These are phyloP conservation scores for Pseudonitzschia delicatissima DNA, from an alignment of 108 stramenopile species.

Conservation along the genomic window DNA sequence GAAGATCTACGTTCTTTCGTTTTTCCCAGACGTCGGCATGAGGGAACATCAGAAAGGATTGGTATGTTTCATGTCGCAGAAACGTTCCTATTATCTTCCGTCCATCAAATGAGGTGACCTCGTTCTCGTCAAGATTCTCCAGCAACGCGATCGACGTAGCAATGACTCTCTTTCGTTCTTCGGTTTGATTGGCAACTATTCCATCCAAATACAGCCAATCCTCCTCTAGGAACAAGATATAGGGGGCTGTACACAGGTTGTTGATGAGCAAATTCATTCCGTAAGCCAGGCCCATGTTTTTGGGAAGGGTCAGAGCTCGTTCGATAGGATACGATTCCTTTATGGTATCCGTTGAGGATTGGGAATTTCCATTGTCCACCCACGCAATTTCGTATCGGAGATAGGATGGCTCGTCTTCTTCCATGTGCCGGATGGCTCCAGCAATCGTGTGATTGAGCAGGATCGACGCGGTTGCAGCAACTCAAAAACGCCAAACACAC, in stretches of 20 bases:
- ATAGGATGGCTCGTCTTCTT: slow-evolving; percentile 43
- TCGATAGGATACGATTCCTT: slow-evolving; percentile 40
- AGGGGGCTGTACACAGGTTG: slow-evolving; percentile 44
- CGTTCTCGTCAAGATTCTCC: slow-evolving; percentile 8
- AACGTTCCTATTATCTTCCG: slow-evolving; percentile 40
- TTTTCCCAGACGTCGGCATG: slow-evolving; percentile 28
- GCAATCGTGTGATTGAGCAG: slow-evolving; percentile 45
- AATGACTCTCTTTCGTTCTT: slow-evolving; percentile 31
- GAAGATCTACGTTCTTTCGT: slow-evolving; percentile 6
- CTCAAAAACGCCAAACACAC: slow-evolving; percentile 46
- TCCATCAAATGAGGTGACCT: slow-evolving; percentile 30
- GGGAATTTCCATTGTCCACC: slow-evolving; percentile 43
- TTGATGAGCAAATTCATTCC: slow-evolving; percentile 46
- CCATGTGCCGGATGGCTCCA: slow-evolving; percentile 50
- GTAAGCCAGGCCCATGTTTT: slow-evolving; percentile 43
- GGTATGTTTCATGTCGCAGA: slow-evolving; percentile 41
- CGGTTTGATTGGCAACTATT: slow-evolving; percentile 33
- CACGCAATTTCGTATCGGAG: slow-evolving; percentile 51
- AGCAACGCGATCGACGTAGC: slow-evolving; percentile 38
- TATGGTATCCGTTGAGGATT: slow-evolving; percentile 17
- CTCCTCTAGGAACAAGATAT: slow-evolving; percentile 46
- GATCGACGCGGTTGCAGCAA: slow-evolving; percentile 43
- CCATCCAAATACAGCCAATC: slow-evolving; percentile 54
- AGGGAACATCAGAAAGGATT: slow-evolving; percentile 20
- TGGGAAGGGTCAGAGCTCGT: slow-evolving; percentile 28